These are phyloP conservation scores for Boletus bicolor DNA, from an alignment of 768 basidiomycete species.

Conservation along the genomic window DNA sequence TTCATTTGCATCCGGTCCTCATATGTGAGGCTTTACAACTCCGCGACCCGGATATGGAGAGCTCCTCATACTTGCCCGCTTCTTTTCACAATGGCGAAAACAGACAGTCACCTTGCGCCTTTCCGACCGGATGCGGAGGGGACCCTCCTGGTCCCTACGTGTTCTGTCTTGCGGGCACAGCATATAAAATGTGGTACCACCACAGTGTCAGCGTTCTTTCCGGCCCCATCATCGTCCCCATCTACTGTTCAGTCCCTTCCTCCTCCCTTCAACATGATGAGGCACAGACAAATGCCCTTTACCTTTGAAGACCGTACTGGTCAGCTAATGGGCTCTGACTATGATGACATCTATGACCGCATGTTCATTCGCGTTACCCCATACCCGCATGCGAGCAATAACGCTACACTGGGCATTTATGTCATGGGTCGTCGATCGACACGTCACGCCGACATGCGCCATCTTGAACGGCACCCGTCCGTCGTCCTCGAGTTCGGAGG, in stretches of 20 bases:
- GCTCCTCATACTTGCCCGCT: slow-evolving; percentile 23
- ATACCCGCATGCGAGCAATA: slow-evolving; percentile 36
- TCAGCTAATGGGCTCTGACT: slow-evolving; percentile 53
- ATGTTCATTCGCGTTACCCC: slow-evolving; percentile 62
- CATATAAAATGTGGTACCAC: slow-evolving; percentile 18
- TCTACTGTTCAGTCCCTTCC: neutral
- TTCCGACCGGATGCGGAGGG: slow-evolving; percentile 20
- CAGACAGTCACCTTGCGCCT: slow-evolving; percentile 24
- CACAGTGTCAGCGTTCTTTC: neutral
- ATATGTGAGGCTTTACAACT: slow-evolving; percentile 22
- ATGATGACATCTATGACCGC: slow-evolving; percentile 77
- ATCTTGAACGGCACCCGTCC: slow-evolving; percentile 50
- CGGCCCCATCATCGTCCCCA: neutral
- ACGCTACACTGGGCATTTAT: slow-evolving; percentile 53
- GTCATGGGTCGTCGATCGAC: slow-evolving; percentile 64
- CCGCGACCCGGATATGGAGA: slow-evolving; percentile 30
- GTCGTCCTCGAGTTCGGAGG: slow-evolving; percentile 57
- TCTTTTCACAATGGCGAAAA: slow-evolving; percentile 25
- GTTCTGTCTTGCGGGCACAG: slow-evolving; percentile 19
- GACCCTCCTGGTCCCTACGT: slow-evolving; percentile 17
- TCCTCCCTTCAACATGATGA: slow-evolving; percentile 22
- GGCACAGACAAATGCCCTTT: slow-evolving; percentile 42
- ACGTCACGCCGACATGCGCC: slow-evolving; percentile 52
- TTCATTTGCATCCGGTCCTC: neutral
- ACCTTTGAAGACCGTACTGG: slow-evolving; percentile 71